Evolutionary conservation across 2,329 filamentous ascomycete genomes (phyloP), one percentile per base, ranked within the genome.

Genomic region (Beauveria sp.): DNA sequence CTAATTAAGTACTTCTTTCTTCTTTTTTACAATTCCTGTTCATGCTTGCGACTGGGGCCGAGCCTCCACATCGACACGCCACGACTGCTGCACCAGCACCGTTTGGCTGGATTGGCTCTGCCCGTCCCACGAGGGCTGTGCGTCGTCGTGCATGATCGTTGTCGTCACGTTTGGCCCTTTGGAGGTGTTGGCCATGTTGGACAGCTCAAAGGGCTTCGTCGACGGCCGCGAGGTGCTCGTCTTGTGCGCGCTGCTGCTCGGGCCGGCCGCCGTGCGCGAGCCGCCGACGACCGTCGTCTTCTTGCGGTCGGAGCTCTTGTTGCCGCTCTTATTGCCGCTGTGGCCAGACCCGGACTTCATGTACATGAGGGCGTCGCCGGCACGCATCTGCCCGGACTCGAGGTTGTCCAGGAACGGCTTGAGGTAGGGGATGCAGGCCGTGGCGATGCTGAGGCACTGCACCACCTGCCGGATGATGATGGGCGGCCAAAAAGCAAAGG

Each of bases 71-170:
- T 61, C 59, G 2, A 61, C 59, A 12, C 45, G 43, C 59, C 59
- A 61, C 9, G 59, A 55, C 59, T 61, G 51, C 18, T 55, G 51
- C 16, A 61, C 52, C n/a, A 61, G 59, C 42, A 61, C 59, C 14
- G 59, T 61, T 22, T 61, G 59, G 52, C 59, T 61, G 7, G 59
- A 53, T 16, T 61, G 59, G 52, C 59, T 61, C 52, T 61, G 42
- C 3, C 43, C 59, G n/a, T 61, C 59, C 59, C 59, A 61, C 45
- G 42, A 46, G 5, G 45, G 51, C 43, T 56, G 43, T 4, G 18
- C 45, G 3, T 61, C 52, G 5, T 61, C 45, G 5, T 50, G 51
- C 34, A 56, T 34, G 20, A 49, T 53, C 8, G 43, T 55, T 5
- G 59, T 61, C 24, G 59, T 61, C 9, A 24, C 30, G 5, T 46